phyloP scores from a whole-genome alignment of 2,329 filamentous ascomycete species.

The Thelonectria olida region DNA sequence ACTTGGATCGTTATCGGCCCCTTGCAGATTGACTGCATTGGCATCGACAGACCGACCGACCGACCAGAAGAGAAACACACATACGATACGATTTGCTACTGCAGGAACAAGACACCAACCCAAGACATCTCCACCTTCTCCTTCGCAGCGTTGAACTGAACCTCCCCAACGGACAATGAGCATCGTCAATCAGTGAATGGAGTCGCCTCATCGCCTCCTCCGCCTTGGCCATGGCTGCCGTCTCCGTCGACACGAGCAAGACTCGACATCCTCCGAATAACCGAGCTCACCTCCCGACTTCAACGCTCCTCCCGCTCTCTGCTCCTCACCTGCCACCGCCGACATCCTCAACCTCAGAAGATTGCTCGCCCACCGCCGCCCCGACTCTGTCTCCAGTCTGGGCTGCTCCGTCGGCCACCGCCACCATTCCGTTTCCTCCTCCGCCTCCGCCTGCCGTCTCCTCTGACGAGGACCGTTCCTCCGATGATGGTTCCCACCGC shows the following conservation, averaged over 20 bases:
- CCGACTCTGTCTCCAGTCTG: background rate
- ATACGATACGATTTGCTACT: background rate
- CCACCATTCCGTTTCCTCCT: constrained; percentile 13
- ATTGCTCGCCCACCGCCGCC: constrained; percentile 18
- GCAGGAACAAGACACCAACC: background rate
- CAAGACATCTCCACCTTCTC: background rate
- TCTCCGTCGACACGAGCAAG: constrained; percentile 35
- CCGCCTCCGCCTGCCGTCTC: constrained; percentile 33
- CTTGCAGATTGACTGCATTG: background rate
- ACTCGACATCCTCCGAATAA: constrained; percentile 26
- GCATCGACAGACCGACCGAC: background rate
- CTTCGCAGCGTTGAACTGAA: background rate
- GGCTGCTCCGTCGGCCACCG: background rate
- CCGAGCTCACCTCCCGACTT: constrained; percentile 3
- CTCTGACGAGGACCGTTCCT: constrained; percentile 44
- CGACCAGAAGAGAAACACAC: background rate
- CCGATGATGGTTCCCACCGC: constrained; percentile 40
- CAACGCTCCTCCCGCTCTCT: constrained; percentile 1
- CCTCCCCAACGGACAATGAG: background rate
- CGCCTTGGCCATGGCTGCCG: constrained; percentile 40
- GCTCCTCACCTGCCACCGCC: constrained; percentile 17
- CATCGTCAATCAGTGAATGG: constrained; percentile 17
- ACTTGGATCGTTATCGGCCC: background rate
- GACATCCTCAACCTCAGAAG: background rate
- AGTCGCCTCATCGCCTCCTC: constrained; percentile 15